These are phyloP conservation scores for Penicillium malachiteum DNA, from an alignment of 495 filamentous ascomycete species.

Conservation along the genomic window DNA sequence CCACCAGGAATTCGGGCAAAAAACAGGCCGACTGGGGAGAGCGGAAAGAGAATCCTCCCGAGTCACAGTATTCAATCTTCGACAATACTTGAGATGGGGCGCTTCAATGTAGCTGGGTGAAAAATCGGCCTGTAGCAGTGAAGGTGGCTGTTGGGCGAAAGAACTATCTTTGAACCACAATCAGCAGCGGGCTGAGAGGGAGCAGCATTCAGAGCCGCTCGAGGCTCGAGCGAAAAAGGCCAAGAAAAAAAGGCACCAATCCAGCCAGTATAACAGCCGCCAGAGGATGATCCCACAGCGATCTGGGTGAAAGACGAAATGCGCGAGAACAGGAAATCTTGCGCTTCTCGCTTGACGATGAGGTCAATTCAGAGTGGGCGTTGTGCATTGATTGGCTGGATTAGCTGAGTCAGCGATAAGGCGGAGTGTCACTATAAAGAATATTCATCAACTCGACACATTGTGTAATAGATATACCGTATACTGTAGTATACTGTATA, in stretches of 20 bases:
- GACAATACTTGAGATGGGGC: no score
- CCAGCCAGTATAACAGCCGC: neutral
- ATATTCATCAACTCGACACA: neutral
- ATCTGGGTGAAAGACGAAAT: neutral
- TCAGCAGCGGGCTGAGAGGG: slow-evolving; percentile 5
- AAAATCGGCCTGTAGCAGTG: no score
- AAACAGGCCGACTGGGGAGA: slow-evolving; percentile 12
- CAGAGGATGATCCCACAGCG: neutral
- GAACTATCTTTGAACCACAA: neutral
- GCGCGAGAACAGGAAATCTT: slow-evolving; percentile 13
- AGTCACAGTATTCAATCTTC: neutral
- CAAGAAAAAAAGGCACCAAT: slow-evolving; percentile 9
- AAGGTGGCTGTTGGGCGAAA: neutral
- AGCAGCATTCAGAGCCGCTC: slow-evolving; percentile 11
- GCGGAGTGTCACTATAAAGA: neutral
- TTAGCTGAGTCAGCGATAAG: slow-evolving; percentile 19
- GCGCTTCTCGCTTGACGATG: slow-evolving; percentile 17
- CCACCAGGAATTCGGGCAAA: slow-evolving; percentile 12
- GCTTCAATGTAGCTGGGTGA: no score
- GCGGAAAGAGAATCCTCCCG: neutral
- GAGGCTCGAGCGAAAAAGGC: slow-evolving; percentile 9
- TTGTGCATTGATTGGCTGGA: slow-evolving; percentile 6
- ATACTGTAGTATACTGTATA: no score
- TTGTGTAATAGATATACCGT: no score
- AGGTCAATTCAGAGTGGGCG: slow-evolving; percentile 21